Conservation (phyloP, 116 monocot species). For the Trichopus zeylanicus region DNA sequence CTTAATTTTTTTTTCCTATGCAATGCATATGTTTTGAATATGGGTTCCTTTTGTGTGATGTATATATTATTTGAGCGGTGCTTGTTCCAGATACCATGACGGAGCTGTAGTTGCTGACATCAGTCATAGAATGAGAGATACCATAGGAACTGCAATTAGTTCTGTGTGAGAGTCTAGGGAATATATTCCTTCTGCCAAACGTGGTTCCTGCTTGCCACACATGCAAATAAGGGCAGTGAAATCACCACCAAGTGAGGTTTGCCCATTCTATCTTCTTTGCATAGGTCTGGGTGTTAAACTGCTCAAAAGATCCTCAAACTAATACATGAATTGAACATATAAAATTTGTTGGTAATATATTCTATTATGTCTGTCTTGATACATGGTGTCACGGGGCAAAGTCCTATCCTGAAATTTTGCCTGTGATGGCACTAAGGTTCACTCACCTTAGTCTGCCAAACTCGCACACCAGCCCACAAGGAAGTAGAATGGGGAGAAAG, state of each 20-base stretch:
- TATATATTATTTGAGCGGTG: background rate
- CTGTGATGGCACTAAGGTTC: too few relatives aligned
- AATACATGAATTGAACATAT: background rate
- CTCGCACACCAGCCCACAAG: too few relatives aligned
- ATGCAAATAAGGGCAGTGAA: conserved; percentile 51
- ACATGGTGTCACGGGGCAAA: too few relatives aligned
- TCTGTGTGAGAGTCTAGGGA: conserved; percentile 28
- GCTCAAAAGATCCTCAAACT: background rate
- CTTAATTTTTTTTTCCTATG: background rate
- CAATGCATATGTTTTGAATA: too few relatives aligned
- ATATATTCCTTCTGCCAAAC: conserved; percentile 56
- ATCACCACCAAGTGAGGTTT: conserved; percentile 40
- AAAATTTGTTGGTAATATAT: too few relatives aligned
- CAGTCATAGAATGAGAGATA: conserved; percentile 10
- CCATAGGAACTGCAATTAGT: conserved; percentile 7
- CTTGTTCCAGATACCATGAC: conserved; percentile 42
- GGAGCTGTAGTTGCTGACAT: conserved; percentile 58
- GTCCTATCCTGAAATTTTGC: too few relatives aligned
- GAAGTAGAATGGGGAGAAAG: too few relatives aligned
- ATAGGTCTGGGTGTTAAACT: background rate
- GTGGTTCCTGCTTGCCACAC: conserved; percentile 83
- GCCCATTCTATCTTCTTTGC: background rate
- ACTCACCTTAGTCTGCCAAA: too few relatives aligned
- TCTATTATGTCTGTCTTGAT: too few relatives aligned
- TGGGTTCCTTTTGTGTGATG: background rate